These are phyloP conservation scores for Exobasidium cylindrosporum DNA, from an alignment of 1,284 basidiomycete species.

Conservation along the genomic window DNA sequence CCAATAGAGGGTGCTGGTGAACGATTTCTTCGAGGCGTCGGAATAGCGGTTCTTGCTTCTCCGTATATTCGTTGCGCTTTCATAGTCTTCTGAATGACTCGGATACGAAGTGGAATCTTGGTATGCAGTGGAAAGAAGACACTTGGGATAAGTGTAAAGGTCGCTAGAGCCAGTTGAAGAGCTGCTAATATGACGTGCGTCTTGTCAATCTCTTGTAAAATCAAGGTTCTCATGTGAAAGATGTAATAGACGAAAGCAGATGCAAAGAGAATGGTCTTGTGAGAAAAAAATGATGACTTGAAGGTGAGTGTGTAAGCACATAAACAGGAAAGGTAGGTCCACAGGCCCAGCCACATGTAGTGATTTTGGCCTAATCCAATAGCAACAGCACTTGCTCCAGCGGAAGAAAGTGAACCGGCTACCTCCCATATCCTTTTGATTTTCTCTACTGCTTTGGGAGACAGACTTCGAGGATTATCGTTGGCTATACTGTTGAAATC, in stretches of 20 bases:
- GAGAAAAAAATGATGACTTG: constrained; percentile 34
- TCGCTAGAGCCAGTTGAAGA: constrained; percentile 26
- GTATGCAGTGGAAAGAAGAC: constrained; percentile 41
- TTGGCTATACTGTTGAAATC: constrained; percentile 8
- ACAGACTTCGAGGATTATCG: constrained; percentile 11
- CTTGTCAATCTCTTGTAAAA: constrained; percentile 15
- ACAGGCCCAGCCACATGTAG: not conserved
- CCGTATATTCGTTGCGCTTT: constrained; percentile 33
- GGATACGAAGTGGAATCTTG: constrained; percentile 32
- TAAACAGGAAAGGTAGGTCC: constrained; percentile 36
- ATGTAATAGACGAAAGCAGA: constrained; percentile 31
- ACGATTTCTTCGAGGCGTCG: constrained; percentile 30
- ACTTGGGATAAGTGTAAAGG: constrained; percentile 29
- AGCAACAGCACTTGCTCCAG: constrained; percentile 24
- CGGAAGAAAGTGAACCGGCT: constrained; percentile 29
- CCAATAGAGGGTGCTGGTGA: constrained; percentile 3
- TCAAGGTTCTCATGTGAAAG: constrained; percentile 43
- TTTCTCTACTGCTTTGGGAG: constrained; percentile 18
- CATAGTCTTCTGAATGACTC: constrained; percentile 49
- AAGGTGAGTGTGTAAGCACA: constrained; percentile 30
- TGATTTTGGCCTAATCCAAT: not conserved
- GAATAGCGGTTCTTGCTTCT: constrained; percentile 42
- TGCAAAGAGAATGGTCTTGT: constrained; percentile 40
- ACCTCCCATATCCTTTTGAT: constrained; percentile 35
- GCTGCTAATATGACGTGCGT: constrained; percentile 23